These are phyloP conservation scores for Aspergillus candidus DNA, from an alignment of 2,329 filamentous ascomycete genomes.

Conservation along the genomic window DNA sequence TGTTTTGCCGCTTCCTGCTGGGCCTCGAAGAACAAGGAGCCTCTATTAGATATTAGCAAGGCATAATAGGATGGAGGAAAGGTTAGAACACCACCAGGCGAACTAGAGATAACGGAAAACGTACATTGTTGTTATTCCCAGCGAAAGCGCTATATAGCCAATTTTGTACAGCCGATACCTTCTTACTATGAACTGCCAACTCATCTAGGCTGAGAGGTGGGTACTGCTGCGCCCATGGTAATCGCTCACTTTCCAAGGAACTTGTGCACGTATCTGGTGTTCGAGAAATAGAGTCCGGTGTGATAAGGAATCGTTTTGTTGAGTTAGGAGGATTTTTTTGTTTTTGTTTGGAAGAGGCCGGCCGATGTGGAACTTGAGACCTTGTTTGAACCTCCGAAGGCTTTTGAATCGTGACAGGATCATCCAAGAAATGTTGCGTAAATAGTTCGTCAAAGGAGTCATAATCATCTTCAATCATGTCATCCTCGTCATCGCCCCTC, in stretches of 20 bases:
- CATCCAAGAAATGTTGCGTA: constrained; percentile 25
- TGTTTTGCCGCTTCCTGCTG: constrained; percentile 89
- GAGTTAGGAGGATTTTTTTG: constrained; percentile 8
- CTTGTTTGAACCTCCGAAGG: constrained; percentile 4
- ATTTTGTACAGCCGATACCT: constrained; percentile 74
- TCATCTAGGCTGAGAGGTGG: constrained; percentile 70
- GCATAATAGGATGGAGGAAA: background rate
- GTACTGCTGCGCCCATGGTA: constrained; percentile 86
- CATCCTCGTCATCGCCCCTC: constrained; percentile 22
- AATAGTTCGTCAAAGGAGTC: constrained; percentile 35
- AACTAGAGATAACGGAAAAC: constrained; percentile 8
- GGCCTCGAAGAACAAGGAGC: constrained; percentile 78
- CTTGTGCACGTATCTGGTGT: constrained; percentile 9
- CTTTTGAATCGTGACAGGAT: constrained; percentile 7
- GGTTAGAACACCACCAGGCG: background rate
- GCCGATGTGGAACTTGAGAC: constrained; percentile 4
- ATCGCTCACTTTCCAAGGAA: constrained; percentile 42
- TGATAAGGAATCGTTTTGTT: constrained; percentile 26
- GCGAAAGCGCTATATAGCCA: constrained; percentile 74
- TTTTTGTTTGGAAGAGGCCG: constrained; percentile 7
- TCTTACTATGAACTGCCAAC: constrained; percentile 89
- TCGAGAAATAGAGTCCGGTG: background rate
- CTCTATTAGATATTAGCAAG: constrained; percentile 47
- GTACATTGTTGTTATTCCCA: constrained; percentile 45
- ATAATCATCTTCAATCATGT: constrained; percentile 38